These are phyloP conservation scores for Heliamphora ciliata DNA, from an alignment of 179 eudicot genomes.

Conservation along the genomic window DNA sequence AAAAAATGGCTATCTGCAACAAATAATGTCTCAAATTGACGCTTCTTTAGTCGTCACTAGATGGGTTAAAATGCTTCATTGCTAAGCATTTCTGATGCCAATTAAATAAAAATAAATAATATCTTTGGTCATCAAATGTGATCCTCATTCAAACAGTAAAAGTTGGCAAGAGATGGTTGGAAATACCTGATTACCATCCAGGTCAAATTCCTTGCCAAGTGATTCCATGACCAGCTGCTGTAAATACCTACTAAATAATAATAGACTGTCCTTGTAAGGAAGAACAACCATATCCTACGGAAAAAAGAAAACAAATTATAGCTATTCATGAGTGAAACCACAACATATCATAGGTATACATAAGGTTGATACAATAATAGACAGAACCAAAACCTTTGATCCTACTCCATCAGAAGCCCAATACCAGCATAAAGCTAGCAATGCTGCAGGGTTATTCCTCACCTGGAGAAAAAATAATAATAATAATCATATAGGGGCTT, in stretches of 20 bases:
- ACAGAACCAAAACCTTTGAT: conserved; percentile 61
- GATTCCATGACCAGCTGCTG: conserved; percentile 99
- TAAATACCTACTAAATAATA: conserved; percentile 86
- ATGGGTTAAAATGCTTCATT: neutral
- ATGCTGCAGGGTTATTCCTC: conserved; percentile 75
- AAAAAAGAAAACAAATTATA: conserved; percentile 16
- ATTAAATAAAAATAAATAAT: neutral
- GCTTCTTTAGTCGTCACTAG: neutral
- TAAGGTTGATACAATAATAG: conserved; percentile 5
- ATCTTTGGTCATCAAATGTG: neutral
- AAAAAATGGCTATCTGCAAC: neutral
- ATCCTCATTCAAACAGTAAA: conserved; percentile 1
- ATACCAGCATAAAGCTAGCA: conserved; percentile 92
- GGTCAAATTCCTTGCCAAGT: conserved; percentile 94
- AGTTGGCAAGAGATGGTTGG: conserved; percentile 3
- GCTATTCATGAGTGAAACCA: conserved; percentile 9
- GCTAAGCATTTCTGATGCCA: neutral
- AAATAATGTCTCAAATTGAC: neutral
- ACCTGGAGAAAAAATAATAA: conserved; percentile 32
- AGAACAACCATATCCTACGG: conserved; percentile 98
- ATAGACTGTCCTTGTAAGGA: conserved; percentile 95
- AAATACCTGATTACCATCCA: conserved; percentile 82
- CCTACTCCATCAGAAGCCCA: conserved; percentile 98
- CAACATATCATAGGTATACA: conserved; percentile 2
- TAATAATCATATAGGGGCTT: neutral